phyloP scores from a whole-genome alignment of 208 protist genomes.

The Sergeia podlipaevii region DNA sequence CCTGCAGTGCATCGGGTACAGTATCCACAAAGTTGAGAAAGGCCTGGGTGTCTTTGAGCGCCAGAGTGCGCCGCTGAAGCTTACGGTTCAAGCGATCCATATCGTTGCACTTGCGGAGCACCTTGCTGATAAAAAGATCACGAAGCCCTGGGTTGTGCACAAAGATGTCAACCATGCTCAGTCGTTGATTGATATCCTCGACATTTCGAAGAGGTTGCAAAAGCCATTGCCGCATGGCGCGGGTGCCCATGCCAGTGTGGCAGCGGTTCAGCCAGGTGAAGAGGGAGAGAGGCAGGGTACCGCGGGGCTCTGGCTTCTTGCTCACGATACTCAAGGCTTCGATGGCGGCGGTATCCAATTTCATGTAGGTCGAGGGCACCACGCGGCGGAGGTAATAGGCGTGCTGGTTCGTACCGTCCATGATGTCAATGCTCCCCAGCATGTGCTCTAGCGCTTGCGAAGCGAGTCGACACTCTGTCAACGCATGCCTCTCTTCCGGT shows the following conservation, averaged over 20 bases:
- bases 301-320: slow-evolving; percentile 76
- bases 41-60: slow-evolving; percentile 85
- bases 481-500: slow-evolving; percentile 59
- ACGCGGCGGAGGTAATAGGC: slow-evolving; percentile 79
- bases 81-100: slow-evolving; percentile 92
- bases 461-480: slow-evolving; percentile 41
- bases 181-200: slow-evolving; percentile 91
- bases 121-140: slow-evolving; percentile 69
- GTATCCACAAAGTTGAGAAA: slow-evolving; percentile 82
- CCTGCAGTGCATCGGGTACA: slow-evolving; percentile 54
- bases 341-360: slow-evolving; percentile 92
- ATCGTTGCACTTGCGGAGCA: slow-evolving; percentile 91
- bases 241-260: slow-evolving; percentile 93
- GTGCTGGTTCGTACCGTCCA: slow-evolving; percentile 63
- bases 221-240: slow-evolving; percentile 96
- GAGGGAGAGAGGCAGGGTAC: slow-evolving; percentile 70
- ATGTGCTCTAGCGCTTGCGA: slow-evolving; percentile 61
- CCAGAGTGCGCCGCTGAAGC: slow-evolving; percentile 76
- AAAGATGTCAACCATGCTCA: slow-evolving; percentile 94
- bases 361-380: slow-evolving; percentile 89
- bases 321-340: slow-evolving; percentile 91
- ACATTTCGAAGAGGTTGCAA: slow-evolving; percentile 94
- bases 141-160: slow-evolving; percentile 82
- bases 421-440: slow-evolving; percentile 51
- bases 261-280: slow-evolving; percentile 96